Evolutionary conservation across 2,329 filamentous ascomycete species (phyloP).

Genomic region (Diaporthe sp.): DNA sequence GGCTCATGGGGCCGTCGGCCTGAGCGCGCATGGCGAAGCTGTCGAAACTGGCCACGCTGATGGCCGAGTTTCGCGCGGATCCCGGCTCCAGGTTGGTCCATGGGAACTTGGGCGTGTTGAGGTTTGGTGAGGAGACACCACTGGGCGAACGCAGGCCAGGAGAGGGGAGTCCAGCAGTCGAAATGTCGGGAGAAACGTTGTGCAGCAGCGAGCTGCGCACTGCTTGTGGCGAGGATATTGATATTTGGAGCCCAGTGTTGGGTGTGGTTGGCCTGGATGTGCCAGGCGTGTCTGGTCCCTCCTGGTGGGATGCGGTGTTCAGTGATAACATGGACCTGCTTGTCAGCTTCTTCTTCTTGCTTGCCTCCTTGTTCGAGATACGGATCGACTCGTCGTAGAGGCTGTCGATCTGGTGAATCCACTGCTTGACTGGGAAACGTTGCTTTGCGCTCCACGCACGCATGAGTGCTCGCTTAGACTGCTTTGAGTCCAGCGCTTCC

Average conservation of each 20-base stretch:
- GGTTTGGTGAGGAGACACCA: slow-evolving; percentile 21
- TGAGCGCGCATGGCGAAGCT: slow-evolving; percentile 39
- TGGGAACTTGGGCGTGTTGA: slow-evolving; percentile 39
- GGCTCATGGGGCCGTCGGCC: slow-evolving; percentile 35
- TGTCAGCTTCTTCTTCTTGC: slow-evolving; percentile 43
- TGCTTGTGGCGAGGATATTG: slow-evolving; percentile 38
- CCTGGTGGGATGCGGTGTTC: slow-evolving; percentile 39
- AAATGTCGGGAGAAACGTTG: slow-evolving; percentile 38
- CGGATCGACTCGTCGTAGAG: slow-evolving; percentile 71
- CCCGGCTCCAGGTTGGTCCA: slow-evolving; percentile 38
- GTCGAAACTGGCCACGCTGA: slow-evolving; percentile 39
- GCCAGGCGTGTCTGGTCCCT: slow-evolving; percentile 37
- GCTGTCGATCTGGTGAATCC: slow-evolving; percentile 73
- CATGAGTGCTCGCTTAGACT: slow-evolving; percentile 70
- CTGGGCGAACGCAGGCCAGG: slow-evolving; percentile 30
- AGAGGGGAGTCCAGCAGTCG: slow-evolving; percentile 33
- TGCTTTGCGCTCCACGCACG: slow-evolving; percentile 73
- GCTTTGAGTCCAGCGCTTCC: slow-evolving; percentile 68
- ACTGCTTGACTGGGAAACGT: slow-evolving; percentile 75
- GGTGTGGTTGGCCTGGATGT: slow-evolving; percentile 35
- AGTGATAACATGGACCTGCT: slow-evolving; percentile 42
- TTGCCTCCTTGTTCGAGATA: slow-evolving; percentile 52
- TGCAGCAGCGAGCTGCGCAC: slow-evolving; percentile 41
- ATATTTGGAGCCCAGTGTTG: slow-evolving; percentile 32
- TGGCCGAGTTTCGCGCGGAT: slow-evolving; percentile 26